Evolutionary conservation across 768 basidiomycete species (phyloP).

Genomic region (Omphalotus guepiniiformis): DNA sequence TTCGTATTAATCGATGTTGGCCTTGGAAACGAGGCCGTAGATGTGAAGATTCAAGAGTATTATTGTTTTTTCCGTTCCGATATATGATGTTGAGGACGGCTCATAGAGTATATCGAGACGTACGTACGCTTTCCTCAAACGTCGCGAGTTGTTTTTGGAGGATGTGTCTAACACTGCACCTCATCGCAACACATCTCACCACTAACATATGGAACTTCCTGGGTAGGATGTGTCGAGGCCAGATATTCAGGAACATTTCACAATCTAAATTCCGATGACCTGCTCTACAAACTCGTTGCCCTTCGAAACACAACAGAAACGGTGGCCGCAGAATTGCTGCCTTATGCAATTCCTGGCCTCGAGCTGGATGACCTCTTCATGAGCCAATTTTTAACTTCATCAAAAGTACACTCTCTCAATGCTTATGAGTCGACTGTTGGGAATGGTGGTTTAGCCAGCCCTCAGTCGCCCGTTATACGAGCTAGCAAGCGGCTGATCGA

Average conservation of each 20-base stretch:
- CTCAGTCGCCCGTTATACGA: constrained; percentile 51
- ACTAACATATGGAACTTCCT: no score
- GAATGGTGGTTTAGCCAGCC: constrained; percentile 62
- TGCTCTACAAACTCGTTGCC: constrained; percentile 63
- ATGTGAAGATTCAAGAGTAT: constrained; percentile 69
- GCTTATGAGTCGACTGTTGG: no score
- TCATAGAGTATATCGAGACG: constrained; percentile 64
- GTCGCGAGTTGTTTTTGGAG: constrained; percentile 65
- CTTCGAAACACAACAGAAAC: constrained; percentile 45
- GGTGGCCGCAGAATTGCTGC: constrained; percentile 39
- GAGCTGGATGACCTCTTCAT: constrained; percentile 49
- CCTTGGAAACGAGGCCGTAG: constrained; percentile 53
- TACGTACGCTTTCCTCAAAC: constrained; percentile 73
- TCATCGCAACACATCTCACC: background rate
- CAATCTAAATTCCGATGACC: constrained; percentile 53
- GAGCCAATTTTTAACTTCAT: constrained; percentile 33
- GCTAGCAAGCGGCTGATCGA: constrained; percentile 47
- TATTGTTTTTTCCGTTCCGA: constrained; percentile 1
- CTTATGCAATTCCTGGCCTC: constrained; percentile 47
- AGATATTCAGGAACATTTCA: constrained; percentile 55
- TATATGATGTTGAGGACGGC: background rate
- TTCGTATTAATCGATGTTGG: constrained; percentile 71
- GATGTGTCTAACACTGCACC: constrained; percentile 34
- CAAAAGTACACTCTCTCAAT: constrained; percentile 39
- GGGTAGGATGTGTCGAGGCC: constrained; percentile 46